Evolutionary conservation across 169 alveolate species (phyloP).

Genomic region (Plasmodium falciparum): DNA sequence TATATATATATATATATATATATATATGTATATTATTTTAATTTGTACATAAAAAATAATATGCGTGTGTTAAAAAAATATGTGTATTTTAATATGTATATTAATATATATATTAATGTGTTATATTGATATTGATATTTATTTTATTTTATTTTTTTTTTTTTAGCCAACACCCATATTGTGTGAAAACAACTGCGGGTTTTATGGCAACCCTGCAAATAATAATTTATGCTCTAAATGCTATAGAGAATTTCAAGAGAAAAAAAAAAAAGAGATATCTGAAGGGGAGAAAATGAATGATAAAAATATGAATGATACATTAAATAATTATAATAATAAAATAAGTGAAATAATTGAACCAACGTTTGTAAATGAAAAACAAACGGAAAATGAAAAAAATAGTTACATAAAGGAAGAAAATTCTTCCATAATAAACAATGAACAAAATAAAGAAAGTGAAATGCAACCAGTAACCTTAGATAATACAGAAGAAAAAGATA

Average conservation of each 20-base stretch:
- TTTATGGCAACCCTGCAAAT: slow-evolving; percentile 94
- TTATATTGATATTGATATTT: no score
- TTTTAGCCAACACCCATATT: slow-evolving; percentile 84
- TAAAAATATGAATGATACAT: slow-evolving; percentile 30
- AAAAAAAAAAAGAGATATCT: slow-evolving; percentile 73
- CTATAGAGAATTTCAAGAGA: slow-evolving; percentile 88
- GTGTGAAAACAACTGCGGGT: slow-evolving; percentile 93
- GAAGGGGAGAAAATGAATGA: slow-evolving; percentile 45
- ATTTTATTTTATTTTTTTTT: neutral
- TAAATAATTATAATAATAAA: slow-evolving; percentile 6
- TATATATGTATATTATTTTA: no score
- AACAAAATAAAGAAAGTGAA: slow-evolving; percentile 9
- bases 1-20: no score
- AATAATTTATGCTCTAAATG: slow-evolving; percentile 93
- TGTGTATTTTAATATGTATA: no score
- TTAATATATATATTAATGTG: no score
- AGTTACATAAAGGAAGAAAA: neutral
- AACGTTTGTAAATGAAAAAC: slow-evolving; percentile 13
- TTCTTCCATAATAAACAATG: neutral
- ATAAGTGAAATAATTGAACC: slow-evolving; percentile 33
- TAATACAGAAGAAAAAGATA: slow-evolving; percentile 7
- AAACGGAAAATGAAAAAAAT: slow-evolving; percentile 16
- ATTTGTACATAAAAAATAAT: no score
- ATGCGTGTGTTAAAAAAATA: no score
- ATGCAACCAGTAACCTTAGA: neutral